These are phyloP conservation scores for Penicillium bovifimosum DNA, from an alignment of 495 filamentous ascomycete species.

Conservation along the genomic window DNA sequence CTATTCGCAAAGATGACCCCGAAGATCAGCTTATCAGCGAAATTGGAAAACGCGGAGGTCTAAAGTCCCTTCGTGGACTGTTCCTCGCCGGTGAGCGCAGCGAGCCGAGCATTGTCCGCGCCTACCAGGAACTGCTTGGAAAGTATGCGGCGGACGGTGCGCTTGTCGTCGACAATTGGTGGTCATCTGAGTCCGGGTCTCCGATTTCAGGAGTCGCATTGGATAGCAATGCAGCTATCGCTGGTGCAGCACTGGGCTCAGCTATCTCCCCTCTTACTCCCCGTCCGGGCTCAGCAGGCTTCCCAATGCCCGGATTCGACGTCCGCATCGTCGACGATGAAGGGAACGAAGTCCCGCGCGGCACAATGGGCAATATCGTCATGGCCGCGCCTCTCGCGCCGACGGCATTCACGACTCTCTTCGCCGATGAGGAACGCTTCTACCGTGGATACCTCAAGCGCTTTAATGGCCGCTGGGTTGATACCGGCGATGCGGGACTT, in stretches of 20 bases:
- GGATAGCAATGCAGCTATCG: slow-evolving; percentile 25
- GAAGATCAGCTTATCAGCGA: slow-evolving; percentile 58
- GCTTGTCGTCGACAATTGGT: slow-evolving; percentile 88
- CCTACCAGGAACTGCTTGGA: slow-evolving; percentile 67
- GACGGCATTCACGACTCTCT: slow-evolving; percentile 78
- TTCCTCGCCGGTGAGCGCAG: slow-evolving; percentile 89
- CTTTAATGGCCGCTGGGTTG: slow-evolving; percentile 74
- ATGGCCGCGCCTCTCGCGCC: slow-evolving; percentile 76
- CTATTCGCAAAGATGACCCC: slow-evolving; percentile 81
- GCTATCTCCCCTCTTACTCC: slow-evolving; percentile 41
- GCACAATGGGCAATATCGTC: slow-evolving; percentile 89
- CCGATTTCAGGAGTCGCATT: slow-evolving; percentile 82
- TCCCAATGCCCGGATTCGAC: slow-evolving; percentile 87
- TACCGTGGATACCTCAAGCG: slow-evolving; percentile 75
- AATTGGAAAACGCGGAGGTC: slow-evolving; percentile 57
- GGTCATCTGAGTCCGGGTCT: slow-evolving; percentile 87
- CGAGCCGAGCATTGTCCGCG: slow-evolving; percentile 76
- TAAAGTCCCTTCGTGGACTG: slow-evolving; percentile 62
- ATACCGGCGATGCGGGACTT: slow-evolving; percentile 86
- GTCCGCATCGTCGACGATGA: slow-evolving; percentile 76
- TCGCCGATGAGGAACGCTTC: slow-evolving; percentile 77
- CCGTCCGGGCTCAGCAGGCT: slow-evolving; percentile 82
- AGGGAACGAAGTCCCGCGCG: slow-evolving; percentile 59
- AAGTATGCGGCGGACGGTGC: slow-evolving; percentile 58
- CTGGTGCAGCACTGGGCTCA: slow-evolving; percentile 3